Conservation (phyloP, 345 rosid species). For the Gossypium sturtianum region DNA sequence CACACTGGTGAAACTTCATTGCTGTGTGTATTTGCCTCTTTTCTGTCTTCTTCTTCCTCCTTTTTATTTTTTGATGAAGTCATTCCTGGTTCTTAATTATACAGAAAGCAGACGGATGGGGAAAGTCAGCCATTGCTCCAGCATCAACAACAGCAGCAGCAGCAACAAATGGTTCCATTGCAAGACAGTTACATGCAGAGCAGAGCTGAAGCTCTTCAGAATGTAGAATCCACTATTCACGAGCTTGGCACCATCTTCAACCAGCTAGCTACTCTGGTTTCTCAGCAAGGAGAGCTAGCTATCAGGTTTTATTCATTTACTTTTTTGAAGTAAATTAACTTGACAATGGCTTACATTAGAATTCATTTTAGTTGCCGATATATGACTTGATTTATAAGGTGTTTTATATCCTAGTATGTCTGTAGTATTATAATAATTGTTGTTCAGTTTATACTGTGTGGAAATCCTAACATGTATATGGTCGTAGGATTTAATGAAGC, state of each 20-base stretch:
- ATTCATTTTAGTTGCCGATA: neutral
- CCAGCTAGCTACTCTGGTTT: conserved; percentile 8
- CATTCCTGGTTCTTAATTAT: neutral
- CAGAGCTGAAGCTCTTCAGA: conserved; percentile 9
- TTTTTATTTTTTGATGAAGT: neutral
- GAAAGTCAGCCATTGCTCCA: conserved; percentile 1
- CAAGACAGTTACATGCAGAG: conserved; percentile 11
- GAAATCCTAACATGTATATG: neutral
- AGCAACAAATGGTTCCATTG: conserved; percentile 1
- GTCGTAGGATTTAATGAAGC: neutral
- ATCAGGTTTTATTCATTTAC: neutral
- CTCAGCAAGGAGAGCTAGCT: conserved; percentile 11
- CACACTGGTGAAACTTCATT: neutral
- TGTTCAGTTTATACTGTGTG: neutral
- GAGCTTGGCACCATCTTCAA: conserved; percentile 9
- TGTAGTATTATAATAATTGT: neutral
- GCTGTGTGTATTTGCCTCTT: neutral
- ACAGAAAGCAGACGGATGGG: neutral
- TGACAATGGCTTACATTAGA: neutral
- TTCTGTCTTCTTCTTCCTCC: too few species aligned
- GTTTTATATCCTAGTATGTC: neutral
- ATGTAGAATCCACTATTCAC: conserved; percentile 9
- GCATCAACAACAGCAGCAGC: conserved; percentile 1
- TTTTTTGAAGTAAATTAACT: neutral
- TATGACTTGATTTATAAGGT: neutral